Base-by-base conservation (phyloP, 106 monocot genomes). In the Iris macrosiphon region DNA sequence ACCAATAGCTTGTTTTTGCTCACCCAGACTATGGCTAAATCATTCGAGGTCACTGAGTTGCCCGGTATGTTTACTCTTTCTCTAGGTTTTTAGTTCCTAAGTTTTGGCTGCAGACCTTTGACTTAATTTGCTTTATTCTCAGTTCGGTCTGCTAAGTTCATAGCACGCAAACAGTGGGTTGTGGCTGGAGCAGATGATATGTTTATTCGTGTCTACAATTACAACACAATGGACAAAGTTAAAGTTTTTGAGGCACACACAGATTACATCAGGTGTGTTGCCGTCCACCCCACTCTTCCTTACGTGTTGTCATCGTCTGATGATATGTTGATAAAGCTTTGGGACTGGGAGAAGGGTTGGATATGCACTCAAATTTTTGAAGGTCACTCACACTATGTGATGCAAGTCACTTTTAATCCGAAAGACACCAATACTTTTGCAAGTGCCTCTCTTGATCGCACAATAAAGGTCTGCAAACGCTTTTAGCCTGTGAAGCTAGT, bases 291-390 rank as follows among this genome's bases (percentile, higher is more conserved):
- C 50, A 96, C 85, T 1, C 85, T 89, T 67, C 95, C 95, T 31
- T 96, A 79, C 70, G 85, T 96, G 48, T 48, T 96, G 56, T 96
- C 95, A 57, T 89, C 95, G 41, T 96, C 95, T 64, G 95, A 89
- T 72, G 89, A 96, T 72, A 96, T 96, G 95, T 55, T 89, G 68
- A 96, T 96, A 62, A 96, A 96, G 62, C 78, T 96, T 31, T 96
- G 95, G 95, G 95, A 96, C 53, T 96, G 89, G 95, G 95, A 96
- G 26, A 96, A 96, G 41, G 82, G 82, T 50, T 96, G 89, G 89
- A 76, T 72, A 16, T 96, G 95, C 34, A 96, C 85, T 69, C 95
- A 89, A 63, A 96, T 96, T 37, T 96, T 96, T 64, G 95, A 96
- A 71, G 95, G 95, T 1, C 89, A 96, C 74, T 82, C 89, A 15